phyloP scores from a whole-genome alignment of 2,329 filamentous ascomycete species.

The Calonectria leucothoes region DNA sequence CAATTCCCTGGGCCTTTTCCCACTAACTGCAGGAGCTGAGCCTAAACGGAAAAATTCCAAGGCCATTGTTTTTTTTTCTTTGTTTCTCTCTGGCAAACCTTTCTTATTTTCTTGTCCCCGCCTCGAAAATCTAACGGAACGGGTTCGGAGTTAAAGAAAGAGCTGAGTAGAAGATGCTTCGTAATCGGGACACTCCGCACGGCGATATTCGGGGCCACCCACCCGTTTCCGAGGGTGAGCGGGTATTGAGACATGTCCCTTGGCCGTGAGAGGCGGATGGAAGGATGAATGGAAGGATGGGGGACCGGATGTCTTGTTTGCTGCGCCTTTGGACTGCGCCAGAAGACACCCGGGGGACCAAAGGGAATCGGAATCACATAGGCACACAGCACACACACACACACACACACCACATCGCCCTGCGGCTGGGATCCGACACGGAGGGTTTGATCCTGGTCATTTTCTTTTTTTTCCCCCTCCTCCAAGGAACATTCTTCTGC shows the following conservation, averaged over 20 bases:
- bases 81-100: neutral
- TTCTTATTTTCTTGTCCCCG: neutral
- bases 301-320: neutral
- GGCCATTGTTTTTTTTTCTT: neutral
- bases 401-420: neutral
- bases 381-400: neutral
- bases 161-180: conserved; percentile 12
- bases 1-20: neutral
- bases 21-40: neutral
- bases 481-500: neutral
- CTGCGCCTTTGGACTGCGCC: conserved; percentile 12
- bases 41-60: neutral
- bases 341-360: neutral
- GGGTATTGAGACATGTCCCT: neutral
- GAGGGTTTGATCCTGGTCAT: neutral
- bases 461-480: no score
- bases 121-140: neutral
- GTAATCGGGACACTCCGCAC: conserved; percentile 26
- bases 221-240: neutral
- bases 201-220: conserved; percentile 16
- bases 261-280: conserved; percentile 4
- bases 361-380: neutral
- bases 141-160: neutral
- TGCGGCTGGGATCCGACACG: conserved; percentile 1
- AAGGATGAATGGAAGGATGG: conserved; percentile 14